Base-by-base conservation (phyloP, 2,329 filamentous ascomycete genomes). In the Fusarium sp. region DNA sequence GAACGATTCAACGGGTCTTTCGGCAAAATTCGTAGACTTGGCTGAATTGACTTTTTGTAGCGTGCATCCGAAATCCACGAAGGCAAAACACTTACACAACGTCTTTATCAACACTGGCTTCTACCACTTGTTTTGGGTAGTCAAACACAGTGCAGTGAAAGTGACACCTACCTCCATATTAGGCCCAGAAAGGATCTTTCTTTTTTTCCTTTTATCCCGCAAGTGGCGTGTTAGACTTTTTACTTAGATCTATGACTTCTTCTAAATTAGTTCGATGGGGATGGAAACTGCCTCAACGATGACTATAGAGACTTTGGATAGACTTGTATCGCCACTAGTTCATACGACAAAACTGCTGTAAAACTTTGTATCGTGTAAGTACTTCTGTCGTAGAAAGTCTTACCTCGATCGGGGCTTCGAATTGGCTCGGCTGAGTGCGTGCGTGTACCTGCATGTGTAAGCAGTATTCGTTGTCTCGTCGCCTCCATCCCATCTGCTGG, bases 381-480 rank as follows among this genome's bases (percentile, higher is more conserved):
- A 46, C 49, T 47, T n/a, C 4, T 51, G 16, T 29, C 11, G 45
- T 32, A 24, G 45, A 54, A 55, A 58, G 52, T 42, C 40, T 45
- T 53, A 34, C 34, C 42, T 60, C 24, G 51, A 65, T 45, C 32
- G 22, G 30, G 40, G 41, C 49, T 40, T 55, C 25, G 44, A 48
- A 61, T 61, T 46, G 49, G 45, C 30, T 57, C 54, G 56, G 47
- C 47, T 65, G 42, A 30, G 57, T 60, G 57, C 22, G 42, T 59
- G 53, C 56, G 61, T 54, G 64, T 66, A 67, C 59, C 61, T 69
- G 57, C 61, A 71, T 66, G 49, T 61, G 46, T 53, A 65, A 45
- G 52, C 49, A 41, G 61, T 59, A 27, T 37, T 47, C 49, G 49
- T 53, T 53, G 49, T 25, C 41, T 55, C 49, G 45, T 70, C 57